These are phyloP conservation scores for Pharus latifolius DNA, from an alignment of 176 grass and related monocot genomes.

Conservation along the genomic window DNA sequence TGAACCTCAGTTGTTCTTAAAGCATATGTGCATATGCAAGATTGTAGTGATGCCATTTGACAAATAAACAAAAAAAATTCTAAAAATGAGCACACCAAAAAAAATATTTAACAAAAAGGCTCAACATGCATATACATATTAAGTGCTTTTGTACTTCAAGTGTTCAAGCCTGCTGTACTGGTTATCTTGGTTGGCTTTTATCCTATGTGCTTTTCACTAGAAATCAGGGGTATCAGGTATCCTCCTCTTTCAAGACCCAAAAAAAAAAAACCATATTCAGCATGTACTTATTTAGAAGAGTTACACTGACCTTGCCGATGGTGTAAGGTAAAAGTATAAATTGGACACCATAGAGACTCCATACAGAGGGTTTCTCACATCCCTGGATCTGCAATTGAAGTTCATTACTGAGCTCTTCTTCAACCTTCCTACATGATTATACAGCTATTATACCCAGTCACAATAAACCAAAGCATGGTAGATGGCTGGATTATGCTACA, in stretches of 20 bases:
- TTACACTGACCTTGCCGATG: slow-evolving; percentile 61
- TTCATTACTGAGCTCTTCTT: slow-evolving; percentile 64
- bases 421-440: slow-evolving; percentile 51
- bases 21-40: not conserved
- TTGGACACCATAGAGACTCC: slow-evolving; percentile 74
- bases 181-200: no score
- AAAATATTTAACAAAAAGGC: no score
- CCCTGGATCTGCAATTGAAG: slow-evolving; percentile 93
- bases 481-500: not conserved
- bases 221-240: no score
- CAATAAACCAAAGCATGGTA: not conserved
- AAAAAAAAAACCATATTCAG: no score
- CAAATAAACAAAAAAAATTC: no score
- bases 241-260: no score
- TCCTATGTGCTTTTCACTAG: no score
- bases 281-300: not conserved
- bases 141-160: no score
- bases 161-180: no score
- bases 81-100: no score
- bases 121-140: no score
- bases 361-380: slow-evolving; percentile 71
- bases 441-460: not conserved
- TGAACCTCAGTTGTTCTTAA: not conserved
- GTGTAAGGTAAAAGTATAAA: slow-evolving; percentile 80
- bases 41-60: no score